Evolutionary conservation across 768 basidiomycete genomes (phyloP), one percentile per base, ranked within the genome.

Genomic region (Termitomyces sp.): DNA sequence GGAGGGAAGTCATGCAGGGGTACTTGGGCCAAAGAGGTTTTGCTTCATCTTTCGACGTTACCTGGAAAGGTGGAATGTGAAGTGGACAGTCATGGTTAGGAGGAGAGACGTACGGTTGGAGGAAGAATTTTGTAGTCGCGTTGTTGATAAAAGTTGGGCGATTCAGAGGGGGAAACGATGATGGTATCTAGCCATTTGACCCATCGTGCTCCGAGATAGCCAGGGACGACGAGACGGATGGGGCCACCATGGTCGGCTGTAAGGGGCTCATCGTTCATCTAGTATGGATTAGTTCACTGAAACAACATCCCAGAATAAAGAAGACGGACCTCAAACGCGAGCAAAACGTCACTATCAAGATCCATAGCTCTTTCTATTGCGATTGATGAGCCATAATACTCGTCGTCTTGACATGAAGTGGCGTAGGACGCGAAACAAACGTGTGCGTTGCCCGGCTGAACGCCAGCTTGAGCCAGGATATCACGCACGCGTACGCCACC

Each of bases 161-260:
- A 86, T 69, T 89, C 86, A 7, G 69, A 65, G 0, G 67, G 23
- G 5, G 84, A 80, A 56, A 88, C 64, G 27, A 75, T 70, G 62
- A 89, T 82, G 0, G 74, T 81, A 62, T 87, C 84, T 0, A 87
- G 73, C 87, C 88, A 90, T 73, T 90, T 89, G 8, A 88, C 86
- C 85, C 86, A 87, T 11, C 87, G 81, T 31, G 85, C 87, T 6
- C 87, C 87, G 16, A 82, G 74, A 62, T 78, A 81, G 3, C 88
- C 87, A 0, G 88, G 88, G 1, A 84, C 83, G 40, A 89, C 80
- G 8, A 86, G 69, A n/a, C 87, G 82, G 25, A 90, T 62, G 4
- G 87, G 87, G 5, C 78, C 85, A 1, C 87, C 87, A 46, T 85
- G 86, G 54, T 84, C 82, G 1, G 85, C 71, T 14, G 78, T 75